Percentiles rank a stretch among this genome's conserved stretches.
phyloP scores from a whole-genome alignment of 1,139 yeast species.

The Yamadazyma dendronema region DNA sequence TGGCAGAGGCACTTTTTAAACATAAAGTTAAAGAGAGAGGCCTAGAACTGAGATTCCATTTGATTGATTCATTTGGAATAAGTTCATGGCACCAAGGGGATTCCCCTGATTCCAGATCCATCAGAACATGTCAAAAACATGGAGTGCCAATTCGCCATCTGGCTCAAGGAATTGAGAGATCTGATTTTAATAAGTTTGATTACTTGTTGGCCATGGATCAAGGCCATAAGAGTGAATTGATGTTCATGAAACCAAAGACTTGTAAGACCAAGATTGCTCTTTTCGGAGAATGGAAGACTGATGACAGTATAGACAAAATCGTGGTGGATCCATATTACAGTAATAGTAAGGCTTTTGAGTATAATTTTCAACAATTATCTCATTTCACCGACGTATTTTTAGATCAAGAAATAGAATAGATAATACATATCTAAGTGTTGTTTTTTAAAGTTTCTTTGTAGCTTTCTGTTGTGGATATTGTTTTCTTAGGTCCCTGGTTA shows the following conservation, averaged over 20 bases:
- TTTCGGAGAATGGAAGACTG: conserved; percentile 77
- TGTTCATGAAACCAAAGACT: conserved; percentile 56
- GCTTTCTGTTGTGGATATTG: too few relatives aligned
- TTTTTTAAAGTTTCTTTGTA: too few relatives aligned
- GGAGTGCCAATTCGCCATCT: conserved; percentile 73
- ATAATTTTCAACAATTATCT: conserved; percentile 67
- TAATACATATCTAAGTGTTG: too few relatives aligned
- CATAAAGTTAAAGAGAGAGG: conserved; percentile 57
- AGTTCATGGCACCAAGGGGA: conserved; percentile 84
- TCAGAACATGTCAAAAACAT: conserved; percentile 63
- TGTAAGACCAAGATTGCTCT: conserved; percentile 52
- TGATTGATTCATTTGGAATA: conserved; percentile 87
- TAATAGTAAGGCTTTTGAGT: conserved; percentile 77
- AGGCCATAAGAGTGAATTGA: conserved; percentile 58
- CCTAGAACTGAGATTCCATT: conserved; percentile 37
- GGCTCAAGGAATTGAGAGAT: conserved; percentile 65
- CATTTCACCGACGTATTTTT: conserved; percentile 73
- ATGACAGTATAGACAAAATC: conserved; percentile 46
- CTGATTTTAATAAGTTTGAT: conserved; percentile 71
- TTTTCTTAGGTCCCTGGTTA: too few relatives aligned
- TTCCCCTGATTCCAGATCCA: conserved; percentile 73
- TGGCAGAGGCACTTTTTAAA: conserved; percentile 93
- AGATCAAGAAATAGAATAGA: conserved; percentile 37
- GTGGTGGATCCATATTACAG: conserved; percentile 95
- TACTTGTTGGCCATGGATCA: conserved; percentile 86